These are phyloP conservation scores for Mrakia gelida DNA, from an alignment of 768 basidiomycete genomes.

Conservation along the genomic window DNA sequence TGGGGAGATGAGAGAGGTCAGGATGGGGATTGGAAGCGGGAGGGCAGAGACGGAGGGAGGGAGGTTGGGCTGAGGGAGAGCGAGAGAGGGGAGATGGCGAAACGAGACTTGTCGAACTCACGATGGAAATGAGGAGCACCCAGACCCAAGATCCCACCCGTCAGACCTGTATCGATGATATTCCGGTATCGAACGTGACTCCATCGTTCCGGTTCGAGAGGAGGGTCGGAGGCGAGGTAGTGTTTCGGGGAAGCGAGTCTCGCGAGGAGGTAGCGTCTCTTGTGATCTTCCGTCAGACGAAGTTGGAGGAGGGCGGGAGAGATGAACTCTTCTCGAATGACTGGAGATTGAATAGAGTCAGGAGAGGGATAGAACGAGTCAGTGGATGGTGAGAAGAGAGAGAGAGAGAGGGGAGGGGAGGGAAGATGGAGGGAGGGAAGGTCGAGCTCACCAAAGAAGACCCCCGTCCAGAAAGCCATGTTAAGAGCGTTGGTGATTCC, in stretches of 20 bases:
- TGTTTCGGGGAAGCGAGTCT: not conserved
- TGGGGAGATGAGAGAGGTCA: not conserved
- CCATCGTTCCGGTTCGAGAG: not conserved
- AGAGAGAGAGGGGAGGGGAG: no score
- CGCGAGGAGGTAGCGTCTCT: not conserved
- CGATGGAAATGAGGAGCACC: not conserved
- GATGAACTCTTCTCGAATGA: not conserved
- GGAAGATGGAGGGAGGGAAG: not conserved
- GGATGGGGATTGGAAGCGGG: not conserved
- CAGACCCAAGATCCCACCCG: not conserved
- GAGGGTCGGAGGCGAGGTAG: not conserved
- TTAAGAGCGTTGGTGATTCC: not conserved
- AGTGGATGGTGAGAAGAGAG: no score
- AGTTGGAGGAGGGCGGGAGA: not conserved
- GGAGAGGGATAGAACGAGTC: no score
- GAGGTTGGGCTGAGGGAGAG: not conserved
- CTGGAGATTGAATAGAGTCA: not conserved
- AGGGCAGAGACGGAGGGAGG: not conserved
- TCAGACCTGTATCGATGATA: not conserved
- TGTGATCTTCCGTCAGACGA: not conserved
- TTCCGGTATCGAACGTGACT: not conserved
- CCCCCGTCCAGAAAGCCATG: not conserved
- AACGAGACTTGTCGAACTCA: not conserved
- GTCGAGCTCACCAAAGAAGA: not conserved
- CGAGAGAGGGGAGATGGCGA: not conserved